Base-by-base conservation (phyloP, 78 protist genomes). In the Isochrysis galbana region DNA sequence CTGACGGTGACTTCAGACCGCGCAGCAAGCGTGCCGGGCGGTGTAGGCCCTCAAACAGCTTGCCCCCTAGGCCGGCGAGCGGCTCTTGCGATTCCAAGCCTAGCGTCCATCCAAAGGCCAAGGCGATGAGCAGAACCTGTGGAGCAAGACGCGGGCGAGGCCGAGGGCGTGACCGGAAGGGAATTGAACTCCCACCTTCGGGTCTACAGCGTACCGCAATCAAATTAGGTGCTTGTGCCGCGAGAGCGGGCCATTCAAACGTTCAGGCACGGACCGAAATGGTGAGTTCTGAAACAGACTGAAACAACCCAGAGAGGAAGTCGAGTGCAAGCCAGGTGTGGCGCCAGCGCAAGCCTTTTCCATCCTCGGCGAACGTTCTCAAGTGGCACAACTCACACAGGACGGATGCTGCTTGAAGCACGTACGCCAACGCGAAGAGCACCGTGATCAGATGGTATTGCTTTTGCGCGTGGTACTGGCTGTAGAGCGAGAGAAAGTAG, bases 331-430 rank as follows among this genome's bases (percentile, higher is more conserved):
- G 48, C 48, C 32, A 25, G 44, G 89, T 83, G 41, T 83, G 67
- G 72, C 89, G 89, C 44, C 54, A 83, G 17, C 89, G 89, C 61
- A 83, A 46, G 7, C 89, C 89, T n/a, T 83, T 83, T 32, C 89
- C 89, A 69, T 47, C 89, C 46, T 22, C 11, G 19, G 34, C 89
- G 69, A 32, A 83, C 42, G 26, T 19, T 7, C 69, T 32, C 54
- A 83, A 46, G 69, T 83, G 89, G 32, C 26, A 41, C 23, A 83
- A 39, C 41, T 83, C 89, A 69, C 89, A 83, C 69, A 46, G 2
- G 26, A 83, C 69, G 42, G 89, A 45, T 10, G 17, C n/a, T 25
- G n/a, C 88, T 55, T 82, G 89, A 55, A 83, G 11, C 26, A 23
- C 23, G 89, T 83, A 83, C 26, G 89, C 89, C 32, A 25, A 23